Base-by-base conservation (phyloP, 176 grass and related monocot genomes). In the Bolboschoenus planiculmis region DNA sequence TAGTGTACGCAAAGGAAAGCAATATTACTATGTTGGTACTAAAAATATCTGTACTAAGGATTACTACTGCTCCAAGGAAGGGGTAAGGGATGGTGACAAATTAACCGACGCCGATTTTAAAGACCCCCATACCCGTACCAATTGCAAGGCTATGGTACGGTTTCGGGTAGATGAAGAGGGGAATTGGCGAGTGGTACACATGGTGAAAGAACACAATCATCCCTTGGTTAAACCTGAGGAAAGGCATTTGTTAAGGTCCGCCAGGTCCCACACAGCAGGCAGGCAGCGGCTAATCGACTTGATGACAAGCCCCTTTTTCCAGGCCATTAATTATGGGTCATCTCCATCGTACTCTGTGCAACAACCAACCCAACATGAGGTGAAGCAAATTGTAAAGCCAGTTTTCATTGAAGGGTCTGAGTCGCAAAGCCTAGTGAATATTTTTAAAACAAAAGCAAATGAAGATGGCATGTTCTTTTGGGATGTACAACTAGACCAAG, bases 11-110 rank as follows among this genome's bases (percentile, higher is more conserved):
- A 94, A 91, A 83, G 92, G 92, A 47, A 94, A 94, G 77, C 92
- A 94, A 73, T 94, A 90, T 40, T 94, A 94, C 85, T 94, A 89
- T 78, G 89, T 90, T 0, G 92, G 92, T 79, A 94, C 92, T 9
- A 94, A 94, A 78, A 84, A 79, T 86, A 89, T 94, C 44, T 80
- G 92, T 34, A 92, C 92, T 35, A 94, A 94, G 84, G 92, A 94
- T 76, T 94, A 94, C 40, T 94, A 90, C 87, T 94, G 92, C 88
- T 94, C 92, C 64, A 94, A 94, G 73, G 92, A 94, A 82, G 92
- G 92, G 15, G 75, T 90, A 27, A 94, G 89, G 81, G 89, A 94
- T 78, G 90, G 83, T 37, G 92, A 94, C 51, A 88, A 88, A 34
- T 88, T 91, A 44, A 94, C 85, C 0, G 88, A 94, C 4, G 66